These are phyloP conservation scores for Neurospora sp. DNA, from an alignment of 495 filamentous ascomycete species.

Conservation along the genomic window DNA sequence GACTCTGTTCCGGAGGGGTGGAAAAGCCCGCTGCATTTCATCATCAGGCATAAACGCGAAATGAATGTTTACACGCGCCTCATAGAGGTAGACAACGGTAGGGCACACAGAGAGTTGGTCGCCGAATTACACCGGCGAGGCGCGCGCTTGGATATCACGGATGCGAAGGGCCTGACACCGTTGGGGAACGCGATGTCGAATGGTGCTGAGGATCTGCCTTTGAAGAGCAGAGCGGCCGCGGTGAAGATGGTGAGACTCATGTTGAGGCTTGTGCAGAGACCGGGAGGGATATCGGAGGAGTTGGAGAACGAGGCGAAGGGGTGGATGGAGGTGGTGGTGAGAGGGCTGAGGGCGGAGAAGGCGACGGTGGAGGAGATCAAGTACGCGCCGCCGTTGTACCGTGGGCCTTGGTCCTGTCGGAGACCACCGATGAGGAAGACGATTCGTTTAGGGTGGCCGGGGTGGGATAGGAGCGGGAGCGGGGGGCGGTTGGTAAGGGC, in stretches of 20 bases:
- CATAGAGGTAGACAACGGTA: not conserved
- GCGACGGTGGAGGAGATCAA: not conserved
- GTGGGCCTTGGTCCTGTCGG: not conserved
- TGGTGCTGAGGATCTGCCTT: not conserved
- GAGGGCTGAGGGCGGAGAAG: not conserved
- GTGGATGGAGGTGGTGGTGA: not conserved
- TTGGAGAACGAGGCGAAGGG: not conserved
- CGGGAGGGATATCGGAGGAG: not conserved
- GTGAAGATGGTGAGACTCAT: not conserved
- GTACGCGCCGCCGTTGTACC: not conserved
- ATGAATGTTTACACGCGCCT: no score
- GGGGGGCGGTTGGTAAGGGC: not conserved
- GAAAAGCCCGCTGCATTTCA: not conserved
- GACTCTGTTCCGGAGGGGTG: not conserved
- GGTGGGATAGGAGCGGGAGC: not conserved
- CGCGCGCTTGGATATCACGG: not conserved
- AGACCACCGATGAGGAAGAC: not conserved
- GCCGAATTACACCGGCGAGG: not conserved
- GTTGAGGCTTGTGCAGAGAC: not conserved
- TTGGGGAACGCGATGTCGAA: not conserved
- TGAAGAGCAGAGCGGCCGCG: not conserved
- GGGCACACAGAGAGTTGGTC: not conserved
- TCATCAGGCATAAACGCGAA: not conserved
- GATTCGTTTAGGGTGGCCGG: not conserved
- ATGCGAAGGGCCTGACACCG: not conserved